Percentiles rank a stretch among this genome's conserved stretches.
Evolutionary conservation across 768 basidiomycete species (phyloP).

Genomic region (Suillus brevipes): DNA sequence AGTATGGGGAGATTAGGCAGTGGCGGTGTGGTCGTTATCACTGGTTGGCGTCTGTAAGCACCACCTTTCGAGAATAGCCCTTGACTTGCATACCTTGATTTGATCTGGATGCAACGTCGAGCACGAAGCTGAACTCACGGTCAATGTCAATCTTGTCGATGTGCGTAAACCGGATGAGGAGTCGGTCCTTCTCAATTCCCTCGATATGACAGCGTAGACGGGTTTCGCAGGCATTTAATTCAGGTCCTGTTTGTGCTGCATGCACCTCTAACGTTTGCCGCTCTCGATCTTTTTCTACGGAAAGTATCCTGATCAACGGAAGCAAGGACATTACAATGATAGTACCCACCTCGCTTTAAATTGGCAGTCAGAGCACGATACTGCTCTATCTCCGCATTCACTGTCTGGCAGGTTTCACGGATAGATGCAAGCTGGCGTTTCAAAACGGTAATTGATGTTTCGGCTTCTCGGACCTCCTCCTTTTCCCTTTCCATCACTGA

Average conservation of each 20-base stretch:
- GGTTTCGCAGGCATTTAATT: constrained; percentile 57
- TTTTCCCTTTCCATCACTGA: constrained; percentile 68
- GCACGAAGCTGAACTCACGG: constrained; percentile 69
- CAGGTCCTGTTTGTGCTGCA: constrained; percentile 51
- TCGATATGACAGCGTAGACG: constrained; percentile 68
- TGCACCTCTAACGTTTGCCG: constrained; percentile 52
- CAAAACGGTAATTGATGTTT: constrained; percentile 57
- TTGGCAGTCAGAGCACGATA: constrained; percentile 62
- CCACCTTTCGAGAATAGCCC: neutral
- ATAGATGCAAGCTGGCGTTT: constrained; percentile 67
- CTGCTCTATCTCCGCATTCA: constrained; percentile 74
- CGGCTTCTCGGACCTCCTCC: constrained; percentile 71
- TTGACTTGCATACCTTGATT: constrained; percentile 59
- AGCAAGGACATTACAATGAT: neutral
- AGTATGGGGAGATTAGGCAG: constrained; percentile 67
- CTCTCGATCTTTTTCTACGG: constrained; percentile 69
- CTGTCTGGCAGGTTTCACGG: constrained; percentile 54
- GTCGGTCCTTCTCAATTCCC: constrained; percentile 69
- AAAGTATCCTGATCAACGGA: neutral
- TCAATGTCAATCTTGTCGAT: constrained; percentile 59
- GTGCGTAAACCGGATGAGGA: constrained; percentile 71
- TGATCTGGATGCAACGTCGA: constrained; percentile 63
- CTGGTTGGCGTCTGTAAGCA: constrained; percentile 37
- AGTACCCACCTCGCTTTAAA: constrained; percentile 59
- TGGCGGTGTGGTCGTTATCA: constrained; percentile 76